These are phyloP conservation scores for Alternaria atra DNA, from an alignment of 2,329 filamentous ascomycete species.

Conservation along the genomic window DNA sequence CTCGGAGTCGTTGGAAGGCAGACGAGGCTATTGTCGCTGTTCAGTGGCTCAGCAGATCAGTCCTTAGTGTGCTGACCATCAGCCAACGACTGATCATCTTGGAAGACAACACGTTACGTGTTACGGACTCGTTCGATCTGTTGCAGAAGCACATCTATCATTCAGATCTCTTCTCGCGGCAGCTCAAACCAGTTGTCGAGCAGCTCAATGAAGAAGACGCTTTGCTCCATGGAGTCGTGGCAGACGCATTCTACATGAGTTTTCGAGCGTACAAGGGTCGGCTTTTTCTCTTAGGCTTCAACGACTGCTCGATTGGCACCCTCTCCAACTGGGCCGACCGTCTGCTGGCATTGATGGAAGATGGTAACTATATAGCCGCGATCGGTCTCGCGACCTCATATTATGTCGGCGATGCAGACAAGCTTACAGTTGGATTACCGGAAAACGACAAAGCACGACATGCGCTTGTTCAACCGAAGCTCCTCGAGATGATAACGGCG, in stretches of 20 bases:
- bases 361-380: constrained; percentile 93
- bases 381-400: constrained; percentile 92
- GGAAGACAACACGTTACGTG: constrained; percentile 83
- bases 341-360: constrained; percentile 91
- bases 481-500: constrained; percentile 91
- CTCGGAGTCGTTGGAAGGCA: constrained; percentile 88
- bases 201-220: constrained; percentile 85
- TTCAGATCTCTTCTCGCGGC: constrained; percentile 85
- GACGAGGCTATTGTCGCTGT: constrained; percentile 96
- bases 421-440: constrained; percentile 90
- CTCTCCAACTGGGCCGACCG: constrained; percentile 98
- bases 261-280: constrained; percentile 95
- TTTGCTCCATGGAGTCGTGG: constrained; percentile 93
- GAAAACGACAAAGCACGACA: constrained; percentile 81
- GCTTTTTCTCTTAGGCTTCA: constrained; percentile 91
- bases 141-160: constrained; percentile 94
- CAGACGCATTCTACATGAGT: constrained; percentile 98
- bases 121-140: constrained; percentile 94
- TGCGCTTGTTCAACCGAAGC: constrained; percentile 83
- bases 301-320: constrained; percentile 88
- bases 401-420: constrained; percentile 90
- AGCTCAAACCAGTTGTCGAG: constrained; percentile 85
- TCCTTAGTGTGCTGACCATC: constrained; percentile 89
- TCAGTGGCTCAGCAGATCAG: constrained; percentile 95
- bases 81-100: constrained; percentile 92